Evolutionary conservation across 75 land plant species (phyloP).

Genomic region (Cunninghamia lanceolata): DNA sequence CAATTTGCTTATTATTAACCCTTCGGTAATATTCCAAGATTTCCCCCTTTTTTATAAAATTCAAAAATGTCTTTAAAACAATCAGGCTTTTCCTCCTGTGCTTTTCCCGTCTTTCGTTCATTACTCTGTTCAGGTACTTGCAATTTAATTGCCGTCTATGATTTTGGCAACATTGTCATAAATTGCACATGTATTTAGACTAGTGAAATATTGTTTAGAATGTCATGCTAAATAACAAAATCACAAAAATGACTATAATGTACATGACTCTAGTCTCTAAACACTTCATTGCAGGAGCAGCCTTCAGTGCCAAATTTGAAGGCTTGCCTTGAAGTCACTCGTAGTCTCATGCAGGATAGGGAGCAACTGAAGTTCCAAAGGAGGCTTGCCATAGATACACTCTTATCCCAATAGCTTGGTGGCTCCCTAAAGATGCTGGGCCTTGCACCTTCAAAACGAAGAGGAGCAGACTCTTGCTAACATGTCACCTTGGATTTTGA

Average conservation of each 20-base stretch:
- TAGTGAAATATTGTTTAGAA: background rate
- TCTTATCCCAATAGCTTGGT: too few relatives aligned
- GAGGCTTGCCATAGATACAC: too few relatives aligned
- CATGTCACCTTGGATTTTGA: too few relatives aligned
- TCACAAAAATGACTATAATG: background rate
- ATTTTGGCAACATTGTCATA: background rate
- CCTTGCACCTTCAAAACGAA: too few relatives aligned
- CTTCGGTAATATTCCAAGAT: background rate
- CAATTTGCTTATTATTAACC: background rate
- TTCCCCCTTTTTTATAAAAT: background rate
- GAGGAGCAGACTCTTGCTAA: too few relatives aligned
- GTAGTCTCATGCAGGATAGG: too few relatives aligned
- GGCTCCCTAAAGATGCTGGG: too few relatives aligned
- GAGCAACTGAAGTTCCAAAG: too few relatives aligned
- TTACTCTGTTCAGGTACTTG: background rate
- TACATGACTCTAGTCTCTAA: background rate
- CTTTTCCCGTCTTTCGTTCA: background rate
- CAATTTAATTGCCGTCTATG: background rate
- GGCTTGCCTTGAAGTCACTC: too few relatives aligned
- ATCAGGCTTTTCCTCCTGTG: background rate
- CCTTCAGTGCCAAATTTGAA: too few relatives aligned
- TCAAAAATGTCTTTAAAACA: background rate
- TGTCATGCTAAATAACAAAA: background rate
- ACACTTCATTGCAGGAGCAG: too few relatives aligned
- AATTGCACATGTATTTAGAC: background rate